phyloP scores from a whole-genome alignment of 805 yeast species.

The Wickerhamiella azymoides region DNA sequence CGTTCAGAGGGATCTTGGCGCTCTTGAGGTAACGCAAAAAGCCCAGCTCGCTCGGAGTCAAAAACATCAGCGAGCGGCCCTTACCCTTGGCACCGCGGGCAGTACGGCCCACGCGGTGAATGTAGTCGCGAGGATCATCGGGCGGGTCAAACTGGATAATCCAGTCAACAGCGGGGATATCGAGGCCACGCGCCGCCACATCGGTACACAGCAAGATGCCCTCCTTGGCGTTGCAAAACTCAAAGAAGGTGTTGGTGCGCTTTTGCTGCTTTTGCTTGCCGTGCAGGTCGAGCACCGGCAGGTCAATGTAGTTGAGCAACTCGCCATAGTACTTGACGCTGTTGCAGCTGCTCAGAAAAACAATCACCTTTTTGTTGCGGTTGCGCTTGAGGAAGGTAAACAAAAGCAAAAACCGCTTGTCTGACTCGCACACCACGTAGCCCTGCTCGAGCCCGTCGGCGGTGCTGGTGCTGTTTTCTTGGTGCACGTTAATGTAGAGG shows the following conservation, averaged over 20 bases:
- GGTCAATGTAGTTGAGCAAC: conserved; percentile 83
- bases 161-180: conserved; percentile 98
- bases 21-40: conserved; percentile 88
- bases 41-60: conserved; percentile 88
- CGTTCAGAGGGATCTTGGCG: conserved; percentile 94
- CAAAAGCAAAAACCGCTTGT: conserved; percentile 75
- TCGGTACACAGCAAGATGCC: conserved; percentile 93
- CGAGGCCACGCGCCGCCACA: conserved; percentile 98
- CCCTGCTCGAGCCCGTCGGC: conserved; percentile 98
- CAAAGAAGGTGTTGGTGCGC: conserved; percentile 95
- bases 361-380: conserved; percentile 75
- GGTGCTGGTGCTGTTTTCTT: conserved; percentile 70
- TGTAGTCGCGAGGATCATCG: conserved; percentile 98
- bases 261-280: conserved; percentile 98
- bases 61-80: conserved; percentile 90
- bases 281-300: conserved; percentile 91
- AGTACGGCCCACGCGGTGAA: conserved; percentile 97
- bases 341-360: conserved; percentile 90
- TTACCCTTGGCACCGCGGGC: conserved; percentile 78
- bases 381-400: conserved; percentile 91
- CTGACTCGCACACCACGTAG: conserved; percentile 93
- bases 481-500: conserved; percentile 80
- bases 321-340: conserved; percentile 95
- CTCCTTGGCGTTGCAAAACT: conserved; percentile 91
- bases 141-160: conserved; percentile 98